Percentiles rank a stretch among this genome's conserved stretches.
phyloP scores from a whole-genome alignment of 306 rosid genomes.

The Cicer cuneatum region DNA sequence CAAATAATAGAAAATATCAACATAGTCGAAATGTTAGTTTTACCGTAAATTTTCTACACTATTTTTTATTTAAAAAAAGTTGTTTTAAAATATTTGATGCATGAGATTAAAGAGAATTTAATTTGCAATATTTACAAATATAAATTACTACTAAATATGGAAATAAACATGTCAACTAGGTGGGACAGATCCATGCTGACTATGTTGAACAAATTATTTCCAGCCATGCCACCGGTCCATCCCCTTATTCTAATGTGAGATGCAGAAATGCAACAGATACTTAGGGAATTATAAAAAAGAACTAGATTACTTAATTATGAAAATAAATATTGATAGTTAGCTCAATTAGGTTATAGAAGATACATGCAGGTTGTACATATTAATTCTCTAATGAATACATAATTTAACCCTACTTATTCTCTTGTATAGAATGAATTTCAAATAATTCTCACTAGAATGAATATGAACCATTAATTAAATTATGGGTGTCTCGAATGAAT shows the following conservation, averaged over 20 bases:
- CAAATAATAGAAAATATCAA: too few relatives aligned
- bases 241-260: constrained; percentile 27
- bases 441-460: background rate
- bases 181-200: constrained; percentile 1
- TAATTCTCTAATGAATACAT: too few relatives aligned
- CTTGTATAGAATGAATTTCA: background rate
- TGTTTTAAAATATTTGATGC: constrained; percentile 7
- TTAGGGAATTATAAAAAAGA: background rate
- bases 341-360: background rate
- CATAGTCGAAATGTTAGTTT: too few relatives aligned
- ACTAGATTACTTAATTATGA: background rate
- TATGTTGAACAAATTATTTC: constrained; percentile 35
- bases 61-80: background rate
- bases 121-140: constrained; percentile 8
- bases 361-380: too few relatives aligned
- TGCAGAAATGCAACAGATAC: background rate
- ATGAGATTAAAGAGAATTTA: background rate
- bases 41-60: too few relatives aligned
- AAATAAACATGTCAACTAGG: constrained; percentile 33
- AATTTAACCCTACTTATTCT: background rate
- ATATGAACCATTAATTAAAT: background rate
- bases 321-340: background rate
- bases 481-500: background rate
- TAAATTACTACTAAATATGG: constrained; percentile 32
- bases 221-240: constrained; percentile 22